Evolutionary conservation across 78 protist genomes (phyloP).

Genomic region (Neovahlkampfia damariscottae): DNA sequence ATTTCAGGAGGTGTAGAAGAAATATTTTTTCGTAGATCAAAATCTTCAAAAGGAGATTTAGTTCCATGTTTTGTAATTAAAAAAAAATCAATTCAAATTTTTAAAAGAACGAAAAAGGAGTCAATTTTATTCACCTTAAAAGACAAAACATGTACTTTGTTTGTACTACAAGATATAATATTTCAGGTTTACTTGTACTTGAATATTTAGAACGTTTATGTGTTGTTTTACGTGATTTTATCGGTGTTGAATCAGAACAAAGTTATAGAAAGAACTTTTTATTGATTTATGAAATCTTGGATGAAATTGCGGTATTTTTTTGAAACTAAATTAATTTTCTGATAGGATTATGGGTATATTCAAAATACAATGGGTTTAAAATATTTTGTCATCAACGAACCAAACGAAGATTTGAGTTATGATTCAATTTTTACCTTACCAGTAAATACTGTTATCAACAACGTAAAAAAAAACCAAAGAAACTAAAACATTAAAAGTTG

Average conservation of each 20-base stretch:
- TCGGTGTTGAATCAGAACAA: conserved; percentile 65
- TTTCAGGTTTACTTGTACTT: conserved; percentile 52
- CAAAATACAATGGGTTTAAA: conserved; percentile 35
- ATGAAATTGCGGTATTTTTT: too few species aligned
- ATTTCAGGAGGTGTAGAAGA: conserved; percentile 31
- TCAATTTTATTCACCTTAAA: conserved; percentile 45
- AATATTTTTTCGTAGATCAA: conserved; percentile 48
- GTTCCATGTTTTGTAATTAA: conserved; percentile 20
- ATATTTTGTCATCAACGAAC: background rate
- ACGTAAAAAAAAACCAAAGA: background rate
- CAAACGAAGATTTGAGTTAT: too few species aligned
- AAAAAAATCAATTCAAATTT: background rate
- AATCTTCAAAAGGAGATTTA: conserved; percentile 9
- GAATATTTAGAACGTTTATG: conserved; percentile 54
- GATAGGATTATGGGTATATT: conserved; percentile 53
- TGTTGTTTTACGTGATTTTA: conserved; percentile 49
- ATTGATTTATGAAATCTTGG: conserved; percentile 81
- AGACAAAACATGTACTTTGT: conserved; percentile 51
- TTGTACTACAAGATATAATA: conserved; percentile 45
- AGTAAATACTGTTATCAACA: background rate
- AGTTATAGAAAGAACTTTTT: conserved; percentile 57
- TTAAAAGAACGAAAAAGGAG: conserved; percentile 40
- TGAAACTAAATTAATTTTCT: too few species aligned
- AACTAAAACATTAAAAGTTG: too few species aligned
- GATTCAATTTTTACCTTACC: background rate